phyloP scores from a whole-genome alignment of 331 rosid genomes.

The Phaseolus coccineus region DNA sequence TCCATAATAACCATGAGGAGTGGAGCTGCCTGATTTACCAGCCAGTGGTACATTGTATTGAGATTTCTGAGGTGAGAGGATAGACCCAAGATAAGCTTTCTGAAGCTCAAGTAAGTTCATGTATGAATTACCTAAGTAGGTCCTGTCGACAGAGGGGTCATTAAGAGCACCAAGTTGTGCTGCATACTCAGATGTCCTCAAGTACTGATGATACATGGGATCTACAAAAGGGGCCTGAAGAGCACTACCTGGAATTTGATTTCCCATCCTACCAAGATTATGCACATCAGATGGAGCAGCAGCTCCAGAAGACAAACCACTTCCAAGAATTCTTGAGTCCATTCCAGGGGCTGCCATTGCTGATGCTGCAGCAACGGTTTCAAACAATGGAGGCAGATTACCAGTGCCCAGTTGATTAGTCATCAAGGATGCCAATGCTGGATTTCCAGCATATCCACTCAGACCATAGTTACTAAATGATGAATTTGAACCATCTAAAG shows the following conservation, averaged over 20 bases:
- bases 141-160: slow-evolving; percentile 77
- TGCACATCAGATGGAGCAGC: slow-evolving; percentile 73
- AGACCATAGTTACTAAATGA: slow-evolving; percentile 72
- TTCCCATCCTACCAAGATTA: slow-evolving; percentile 72
- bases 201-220: slow-evolving; percentile 87
- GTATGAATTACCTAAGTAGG: slow-evolving; percentile 80
- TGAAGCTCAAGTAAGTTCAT: slow-evolving; percentile 85
- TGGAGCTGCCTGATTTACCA: slow-evolving; percentile 75
- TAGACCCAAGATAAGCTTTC: slow-evolving; percentile 81
- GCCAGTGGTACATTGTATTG: slow-evolving; percentile 72
- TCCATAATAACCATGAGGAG: slow-evolving; percentile 83
- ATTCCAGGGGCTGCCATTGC: slow-evolving; percentile 75
- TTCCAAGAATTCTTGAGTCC: slow-evolving; percentile 81
- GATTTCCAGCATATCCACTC: slow-evolving; percentile 78
- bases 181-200: slow-evolving; percentile 87
- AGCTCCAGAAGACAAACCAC: slow-evolving; percentile 74
- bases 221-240: slow-evolving; percentile 86
- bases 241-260: slow-evolving; percentile 70
- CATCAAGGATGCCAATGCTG: slow-evolving; percentile 81
- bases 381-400: slow-evolving; percentile 78
- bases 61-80: slow-evolving; percentile 89
- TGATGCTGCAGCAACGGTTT: slow-evolving; percentile 82
- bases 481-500: slow-evolving; percentile 68
- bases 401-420: slow-evolving; percentile 80
- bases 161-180: slow-evolving; percentile 83